A percentile compares a stretch with the other conserved stretches of the same genome.
These are phyloP conservation scores for Puya raimondii DNA, from an alignment of 176 grass and related monocot genomes.

Conservation along the genomic window DNA sequence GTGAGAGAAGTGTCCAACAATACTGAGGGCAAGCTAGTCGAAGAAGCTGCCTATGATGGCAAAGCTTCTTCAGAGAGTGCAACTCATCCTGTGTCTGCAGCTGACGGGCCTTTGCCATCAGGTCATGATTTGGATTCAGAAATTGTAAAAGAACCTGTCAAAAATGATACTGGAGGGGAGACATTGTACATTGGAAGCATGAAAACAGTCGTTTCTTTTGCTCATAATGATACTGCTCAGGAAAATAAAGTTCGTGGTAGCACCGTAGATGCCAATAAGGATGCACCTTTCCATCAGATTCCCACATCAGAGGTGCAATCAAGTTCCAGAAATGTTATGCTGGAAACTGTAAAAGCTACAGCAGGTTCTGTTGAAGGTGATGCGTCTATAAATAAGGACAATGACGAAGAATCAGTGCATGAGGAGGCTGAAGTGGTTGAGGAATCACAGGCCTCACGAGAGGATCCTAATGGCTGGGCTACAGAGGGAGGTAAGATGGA, in stretches of 20 bases:
- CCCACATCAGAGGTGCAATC: background rate
- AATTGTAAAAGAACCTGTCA: background rate
- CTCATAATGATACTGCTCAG: background rate
- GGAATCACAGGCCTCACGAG: constrained; percentile 5
- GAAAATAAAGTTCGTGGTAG: background rate
- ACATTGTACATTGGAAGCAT: background rate
- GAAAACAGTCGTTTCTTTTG: background rate
- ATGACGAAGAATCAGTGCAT: constrained; percentile 16
- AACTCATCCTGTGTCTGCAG: too few relatives aligned
- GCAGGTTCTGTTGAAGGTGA: constrained; percentile 7
- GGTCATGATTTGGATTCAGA: background rate
- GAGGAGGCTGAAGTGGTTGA: constrained; percentile 17
- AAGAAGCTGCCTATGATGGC: background rate
- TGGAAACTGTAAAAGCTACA: constrained; percentile 29
- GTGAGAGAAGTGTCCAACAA: background rate
- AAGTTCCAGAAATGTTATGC: constrained; percentile 13
- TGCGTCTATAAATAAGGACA: constrained; percentile 18
- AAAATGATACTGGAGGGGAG: background rate
- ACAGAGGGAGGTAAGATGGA: constrained; percentile 23
- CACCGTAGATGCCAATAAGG: background rate
- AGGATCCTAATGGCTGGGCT: constrained; percentile 19
- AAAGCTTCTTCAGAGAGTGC: constrained; percentile 5
- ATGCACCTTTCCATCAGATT: background rate
- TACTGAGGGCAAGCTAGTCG: background rate
- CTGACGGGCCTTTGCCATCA: background rate